These are phyloP conservation scores for Kwoniella sp. DNA, from an alignment of 768 basidiomycete species.

Conservation along the genomic window DNA sequence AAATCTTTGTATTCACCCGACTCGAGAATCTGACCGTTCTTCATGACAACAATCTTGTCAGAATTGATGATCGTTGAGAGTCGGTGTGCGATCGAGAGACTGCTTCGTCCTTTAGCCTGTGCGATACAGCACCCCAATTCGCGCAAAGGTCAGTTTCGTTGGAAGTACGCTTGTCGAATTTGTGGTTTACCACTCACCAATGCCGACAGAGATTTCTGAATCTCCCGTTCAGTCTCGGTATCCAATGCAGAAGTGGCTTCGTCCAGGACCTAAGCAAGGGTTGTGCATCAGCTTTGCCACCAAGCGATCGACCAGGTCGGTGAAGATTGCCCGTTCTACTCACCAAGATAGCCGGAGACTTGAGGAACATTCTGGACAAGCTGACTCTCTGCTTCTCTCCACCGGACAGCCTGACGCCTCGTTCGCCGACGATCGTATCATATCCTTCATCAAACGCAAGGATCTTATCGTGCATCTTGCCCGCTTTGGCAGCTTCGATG, in stretches of 20 bases:
- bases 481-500: slow-evolving; percentile 73
- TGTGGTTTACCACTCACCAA: slow-evolving; percentile 58
- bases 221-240: slow-evolving; percentile 85
- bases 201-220: slow-evolving; percentile 82
- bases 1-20: slow-evolving; percentile 69
- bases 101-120: slow-evolving; percentile 65
- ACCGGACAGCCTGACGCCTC: slow-evolving; percentile 79
- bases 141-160: background rate
- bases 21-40: slow-evolving; percentile 84
- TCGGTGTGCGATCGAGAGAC: slow-evolving; percentile 77
- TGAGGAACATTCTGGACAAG: slow-evolving; percentile 81
- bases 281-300: too few species aligned
- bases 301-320: too few species aligned
- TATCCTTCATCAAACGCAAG: slow-evolving; percentile 79
- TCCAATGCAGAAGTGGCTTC: slow-evolving; percentile 67
- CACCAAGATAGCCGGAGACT: slow-evolving; percentile 80
- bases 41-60: slow-evolving; percentile 84
- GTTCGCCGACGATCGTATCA: slow-evolving; percentile 82
- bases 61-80: slow-evolving; percentile 63
- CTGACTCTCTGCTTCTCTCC: slow-evolving; percentile 90
- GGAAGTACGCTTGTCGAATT: too few species aligned
- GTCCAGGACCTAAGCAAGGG: slow-evolving; percentile 32
- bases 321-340: slow-evolving; percentile 58
- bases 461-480: slow-evolving; percentile 86
- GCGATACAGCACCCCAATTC: background rate